A percentile compares a stretch with the other conserved stretches of the same genome.
These are phyloP conservation scores for Echinochloa phyllopogon DNA, from an alignment of 176 grass and related monocot species.

Conservation along the genomic window DNA sequence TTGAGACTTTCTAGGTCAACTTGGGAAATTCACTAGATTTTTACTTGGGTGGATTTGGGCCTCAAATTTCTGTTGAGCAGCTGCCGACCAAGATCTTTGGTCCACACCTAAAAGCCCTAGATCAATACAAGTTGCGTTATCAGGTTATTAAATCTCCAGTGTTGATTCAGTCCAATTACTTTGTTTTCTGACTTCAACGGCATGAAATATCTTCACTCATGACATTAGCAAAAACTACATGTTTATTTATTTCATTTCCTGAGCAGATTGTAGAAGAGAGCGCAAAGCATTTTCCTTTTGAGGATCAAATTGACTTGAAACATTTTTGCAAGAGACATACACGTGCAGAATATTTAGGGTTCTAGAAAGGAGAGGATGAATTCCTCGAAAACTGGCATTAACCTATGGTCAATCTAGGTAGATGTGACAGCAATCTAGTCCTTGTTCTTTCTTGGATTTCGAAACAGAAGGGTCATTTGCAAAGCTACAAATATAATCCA, in stretches of 20 bases:
- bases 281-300: background rate
- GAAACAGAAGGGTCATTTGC: background rate
- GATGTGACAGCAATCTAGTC: background rate
- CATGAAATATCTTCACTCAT: background rate
- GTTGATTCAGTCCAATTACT: background rate
- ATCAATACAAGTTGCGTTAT: background rate
- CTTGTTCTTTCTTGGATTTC: background rate
- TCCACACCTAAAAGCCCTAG: constrained; percentile 13
- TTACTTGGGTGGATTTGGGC: constrained; percentile 18
- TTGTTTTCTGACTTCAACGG: background rate
- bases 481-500: background rate
- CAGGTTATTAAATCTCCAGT: background rate
- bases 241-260: background rate
- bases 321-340: background rate
- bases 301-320: background rate
- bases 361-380: background rate
- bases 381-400: background rate
- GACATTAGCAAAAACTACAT: background rate
- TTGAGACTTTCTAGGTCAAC: background rate
- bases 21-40: background rate
- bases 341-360: background rate
- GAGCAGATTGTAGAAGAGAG: background rate
- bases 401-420: background rate
- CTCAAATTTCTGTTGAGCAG: constrained; percentile 17
- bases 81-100: constrained; percentile 26